phyloP scores from a whole-genome alignment of 768 basidiomycete genomes.

The Phanerodontia chrysosporium region DNA sequence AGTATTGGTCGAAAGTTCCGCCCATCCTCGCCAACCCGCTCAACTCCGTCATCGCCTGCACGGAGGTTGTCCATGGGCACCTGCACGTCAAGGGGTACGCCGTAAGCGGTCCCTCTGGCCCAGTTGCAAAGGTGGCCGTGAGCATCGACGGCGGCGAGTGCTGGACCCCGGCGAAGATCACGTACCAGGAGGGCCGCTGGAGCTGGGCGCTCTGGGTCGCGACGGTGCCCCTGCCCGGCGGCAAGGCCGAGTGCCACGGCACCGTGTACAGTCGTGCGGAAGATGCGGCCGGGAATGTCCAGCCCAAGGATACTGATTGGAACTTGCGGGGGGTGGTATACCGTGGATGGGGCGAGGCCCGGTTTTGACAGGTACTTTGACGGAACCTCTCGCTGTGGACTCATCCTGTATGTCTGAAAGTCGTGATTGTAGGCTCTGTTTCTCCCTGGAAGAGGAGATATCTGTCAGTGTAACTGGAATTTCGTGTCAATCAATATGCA shows the following conservation, averaged over 20 bases:
- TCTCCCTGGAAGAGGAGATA: too few relatives aligned
- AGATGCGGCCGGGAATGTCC: constrained; percentile 42
- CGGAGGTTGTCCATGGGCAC: neutral
- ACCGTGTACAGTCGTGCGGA: constrained; percentile 44
- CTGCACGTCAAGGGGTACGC: constrained; percentile 52
- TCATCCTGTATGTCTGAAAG: too few relatives aligned
- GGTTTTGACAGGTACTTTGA: constrained; percentile 6
- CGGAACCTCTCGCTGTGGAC: too few relatives aligned
- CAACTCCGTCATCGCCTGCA: constrained; percentile 53
- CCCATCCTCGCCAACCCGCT: constrained; percentile 55
- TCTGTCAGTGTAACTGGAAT: too few relatives aligned
- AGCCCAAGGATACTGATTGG: constrained; percentile 50
- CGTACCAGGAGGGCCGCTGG: constrained; percentile 61
- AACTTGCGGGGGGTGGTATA: constrained; percentile 63
- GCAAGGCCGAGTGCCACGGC: constrained; percentile 6
- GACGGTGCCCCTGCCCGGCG: constrained; percentile 31
- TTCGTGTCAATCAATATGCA: too few relatives aligned
- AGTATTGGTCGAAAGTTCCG: constrained; percentile 52
- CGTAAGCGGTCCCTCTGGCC: constrained; percentile 39
- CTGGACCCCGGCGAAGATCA: constrained; percentile 49
- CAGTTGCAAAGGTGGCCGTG: constrained; percentile 46
- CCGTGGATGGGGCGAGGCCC: constrained; percentile 26
- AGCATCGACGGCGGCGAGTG: constrained; percentile 46
- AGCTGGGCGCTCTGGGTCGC: constrained; percentile 74
- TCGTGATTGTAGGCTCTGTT: too few relatives aligned